These are phyloP conservation scores for Fusarium nisikadoi DNA, from an alignment of 2,329 filamentous ascomycete species.

Conservation along the genomic window DNA sequence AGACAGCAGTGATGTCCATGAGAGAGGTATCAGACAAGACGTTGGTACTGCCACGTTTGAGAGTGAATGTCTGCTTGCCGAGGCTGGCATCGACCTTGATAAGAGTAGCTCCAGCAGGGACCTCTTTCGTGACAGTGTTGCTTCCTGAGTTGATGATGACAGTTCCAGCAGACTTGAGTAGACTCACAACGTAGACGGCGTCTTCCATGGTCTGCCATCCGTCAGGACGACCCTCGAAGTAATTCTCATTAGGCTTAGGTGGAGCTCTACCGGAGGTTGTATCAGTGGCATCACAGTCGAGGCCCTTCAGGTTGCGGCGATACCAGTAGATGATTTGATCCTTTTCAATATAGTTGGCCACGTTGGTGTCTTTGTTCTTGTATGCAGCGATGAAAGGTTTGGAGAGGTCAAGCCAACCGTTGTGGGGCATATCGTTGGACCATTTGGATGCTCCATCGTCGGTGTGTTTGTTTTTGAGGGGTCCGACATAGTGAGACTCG, in stretches of 20 bases:
- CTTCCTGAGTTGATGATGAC: slow-evolving; percentile 59
- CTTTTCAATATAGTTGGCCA: slow-evolving; percentile 55
- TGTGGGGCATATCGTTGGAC: slow-evolving; percentile 61
- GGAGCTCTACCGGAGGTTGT: slow-evolving; percentile 56
- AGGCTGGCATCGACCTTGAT: slow-evolving; percentile 59
- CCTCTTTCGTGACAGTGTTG: slow-evolving; percentile 51
- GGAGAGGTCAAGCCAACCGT: slow-evolving; percentile 64
- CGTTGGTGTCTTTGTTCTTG: slow-evolving; percentile 56
- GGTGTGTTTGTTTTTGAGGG: slow-evolving; percentile 55
- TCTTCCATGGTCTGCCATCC: slow-evolving; percentile 62
- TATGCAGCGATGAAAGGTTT: slow-evolving; percentile 64
- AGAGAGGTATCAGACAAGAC: slow-evolving; percentile 59
- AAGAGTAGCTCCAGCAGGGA: slow-evolving; percentile 43
- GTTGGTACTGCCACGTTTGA: slow-evolving; percentile 53
- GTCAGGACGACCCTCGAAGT: slow-evolving; percentile 62
- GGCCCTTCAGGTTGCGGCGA: slow-evolving; percentile 57
- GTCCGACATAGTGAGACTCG: slow-evolving; percentile 65
- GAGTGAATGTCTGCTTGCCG: slow-evolving; percentile 54
- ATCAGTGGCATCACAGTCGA: slow-evolving; percentile 64
- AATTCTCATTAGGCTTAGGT: slow-evolving; percentile 60
- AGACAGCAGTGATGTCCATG: slow-evolving; percentile 61
- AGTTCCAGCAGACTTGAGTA: slow-evolving; percentile 57
- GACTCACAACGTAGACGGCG: slow-evolving; percentile 62
- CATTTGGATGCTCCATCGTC: slow-evolving; percentile 60
- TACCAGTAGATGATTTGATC: slow-evolving; percentile 68